phyloP scores from a whole-genome alignment of 352 stramenopile genomes.

The Phytophthora constricta region DNA sequence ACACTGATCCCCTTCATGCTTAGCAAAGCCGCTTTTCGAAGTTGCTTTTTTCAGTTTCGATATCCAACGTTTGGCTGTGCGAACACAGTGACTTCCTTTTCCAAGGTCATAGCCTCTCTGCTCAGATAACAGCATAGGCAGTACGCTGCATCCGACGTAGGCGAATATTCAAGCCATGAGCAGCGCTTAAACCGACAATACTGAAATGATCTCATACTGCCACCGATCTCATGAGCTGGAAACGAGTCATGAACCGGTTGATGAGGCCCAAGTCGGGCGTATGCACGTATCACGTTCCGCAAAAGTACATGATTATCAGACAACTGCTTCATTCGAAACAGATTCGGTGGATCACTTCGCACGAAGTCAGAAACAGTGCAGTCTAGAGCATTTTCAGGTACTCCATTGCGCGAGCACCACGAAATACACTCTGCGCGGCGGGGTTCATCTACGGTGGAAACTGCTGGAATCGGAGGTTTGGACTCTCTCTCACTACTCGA shows the following conservation, averaged over 20 bases:
- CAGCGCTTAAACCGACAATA: neutral
- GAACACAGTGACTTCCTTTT: neutral
- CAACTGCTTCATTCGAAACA: neutral
- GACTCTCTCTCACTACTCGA: too few species aligned
- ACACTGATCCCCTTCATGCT: neutral
- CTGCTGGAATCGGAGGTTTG: too few species aligned
- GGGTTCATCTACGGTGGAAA: too few species aligned
- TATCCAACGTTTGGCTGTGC: neutral
- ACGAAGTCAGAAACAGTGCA: too few species aligned
- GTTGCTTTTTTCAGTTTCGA: constrained; percentile 2
- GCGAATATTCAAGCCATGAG: neutral
- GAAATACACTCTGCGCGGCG: too few species aligned
- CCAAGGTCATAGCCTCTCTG: neutral
- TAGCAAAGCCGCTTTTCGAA: constrained; percentile 1
- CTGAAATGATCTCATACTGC: neutral
- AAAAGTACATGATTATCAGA: neutral
- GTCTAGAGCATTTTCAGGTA: too few species aligned
- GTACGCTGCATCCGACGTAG: neutral
- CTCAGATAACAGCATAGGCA: neutral
- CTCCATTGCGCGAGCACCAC: too few species aligned
- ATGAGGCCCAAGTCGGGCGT: neutral
- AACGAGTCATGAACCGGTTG: neutral
- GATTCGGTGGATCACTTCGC: too few species aligned
- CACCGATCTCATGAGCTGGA: too few species aligned
- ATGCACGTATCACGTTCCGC: neutral